Evolutionary conservation across 805 yeast species (phyloP), one percentile per base, ranked within the genome.

Genomic region (Lipomyces starkeyi): DNA sequence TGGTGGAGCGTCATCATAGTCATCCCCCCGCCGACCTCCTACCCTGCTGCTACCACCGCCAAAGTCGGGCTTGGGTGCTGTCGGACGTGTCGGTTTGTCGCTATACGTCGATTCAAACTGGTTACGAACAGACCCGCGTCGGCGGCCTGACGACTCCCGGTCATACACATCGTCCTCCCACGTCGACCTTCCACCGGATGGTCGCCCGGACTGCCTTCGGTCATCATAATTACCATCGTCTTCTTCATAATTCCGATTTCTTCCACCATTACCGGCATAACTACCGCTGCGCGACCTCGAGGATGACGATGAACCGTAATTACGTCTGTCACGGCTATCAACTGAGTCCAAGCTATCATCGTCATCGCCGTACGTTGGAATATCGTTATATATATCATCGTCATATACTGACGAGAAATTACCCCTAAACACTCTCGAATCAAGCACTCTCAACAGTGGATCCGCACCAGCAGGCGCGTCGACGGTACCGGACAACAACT

Each of bases 151-250:
- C 8, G 63, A 55, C 13, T 81, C 79, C 22, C 75, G 72, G 78
- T 91, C 97, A 75, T 90, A 91, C 5, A 91, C 84, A 74, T 91
- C 96, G 79, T 93, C 97, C 79, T 91, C 95, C 97, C 97, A 92
- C 11, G 88, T 81, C n/a, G 87, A 76, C 52, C 72, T 27, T 6
- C 74, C 70, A 55, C 72, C 60, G n/a, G 74, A 71, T 22, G 71
- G 68, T 49, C 74, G 66, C 13, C 66, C 49, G 37, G 58, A 52
- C 52, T 57, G 61, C 53, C 74, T 72, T 70, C 78, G 74, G 65
- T 83, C 80, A 49, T 81, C 83, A 66, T 81, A 83, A 59, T 81
- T 85, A 40, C 82, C 83, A 61, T 78, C 81, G 59, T 78, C 80
- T 63, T 77, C 69, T 22, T 71, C 74, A 57, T 71, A 69, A 29